Base-by-base conservation (phyloP, 2,329 filamentous ascomycete species). In the Bipolaris bicolor region DNA sequence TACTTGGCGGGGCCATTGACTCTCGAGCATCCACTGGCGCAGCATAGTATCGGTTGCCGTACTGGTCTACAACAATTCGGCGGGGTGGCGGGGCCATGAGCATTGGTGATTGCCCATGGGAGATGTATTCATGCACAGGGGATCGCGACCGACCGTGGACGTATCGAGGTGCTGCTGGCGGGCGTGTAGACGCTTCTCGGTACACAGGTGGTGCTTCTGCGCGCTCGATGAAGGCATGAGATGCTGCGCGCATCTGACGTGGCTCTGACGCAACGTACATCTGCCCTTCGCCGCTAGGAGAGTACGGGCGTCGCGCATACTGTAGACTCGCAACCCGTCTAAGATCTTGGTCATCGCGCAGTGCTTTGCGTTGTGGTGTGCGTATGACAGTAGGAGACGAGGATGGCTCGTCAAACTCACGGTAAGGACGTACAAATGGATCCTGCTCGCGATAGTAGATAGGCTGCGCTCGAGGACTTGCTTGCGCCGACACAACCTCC, bases 21-120 rank as follows among this genome's bases (percentile, higher is more conserved):
- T 84, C 84, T 45, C 84, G 78, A 18, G 81, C 69, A 16, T 80
- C 75, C 52, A 74, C 63, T 16, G 83, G 76, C 40, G 82, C 80
- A 61, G 86, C 85, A 59, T 86, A 85, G 77, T 93, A 97, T 72
- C 91, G 87, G 72, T 91, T 90, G 39, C 92, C 92, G 75, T 88
- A 91, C 60, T 90, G 87, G 76, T 97, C 93, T 52, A 96, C 82
- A 33, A 96, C 83, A 61, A 97, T 89, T 60, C 88, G 86, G 53
- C 88, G 81, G 16, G 84, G 73, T 7, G 84, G 73, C 9, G 75
- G 77, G 47, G 73, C 71, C 78, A 84, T 81, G 75, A 66, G 61
- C 36, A 72, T 65, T 5, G 76, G 74, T 20, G 75, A 77, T 26
- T 76, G 77, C 26, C 64, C 68, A 39, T 72, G 65, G 29, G 75